Evolutionary conservation across 495 filamentous ascomycete genomes (phyloP), one percentile per base, ranked within the genome.

Genomic region (Aspergillus bertholletiae): DNA sequence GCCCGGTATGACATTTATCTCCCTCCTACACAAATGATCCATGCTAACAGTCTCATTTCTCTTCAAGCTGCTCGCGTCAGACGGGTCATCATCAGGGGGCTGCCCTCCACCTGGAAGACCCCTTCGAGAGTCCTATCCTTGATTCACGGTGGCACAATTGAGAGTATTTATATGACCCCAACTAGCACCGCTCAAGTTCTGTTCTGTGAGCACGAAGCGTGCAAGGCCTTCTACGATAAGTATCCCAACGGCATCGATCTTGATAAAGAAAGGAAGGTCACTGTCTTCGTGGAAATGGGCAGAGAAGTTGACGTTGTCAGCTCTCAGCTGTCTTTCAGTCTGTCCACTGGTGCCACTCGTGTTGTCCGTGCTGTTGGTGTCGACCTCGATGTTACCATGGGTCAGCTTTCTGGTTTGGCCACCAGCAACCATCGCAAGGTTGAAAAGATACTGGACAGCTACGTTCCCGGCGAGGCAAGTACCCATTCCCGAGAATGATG

Each of bases 241-340:
- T 74, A 76, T 17, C 68, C 60, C 23, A 78, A 78, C 37, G 77
- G 77, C n/a, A 66, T 80, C 39, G 61, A 60, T 32, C 70, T 74
- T 9, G 53, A 59, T 13, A 63, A 60, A 30, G 59, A 69, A 21
- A 53, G 52, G 12, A 56, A 58, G 18, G 37, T 60, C 44, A 58
- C 71, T 3, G 58, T 68, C 24, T 67, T 67, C 20, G 72, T 75
- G 7, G 68, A 74, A 35, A 58, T 67, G 24, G 61, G 56, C 7
- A 53, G 63, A 13, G 71, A 71, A 2, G 70, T 72, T 5, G 67
- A 76, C 32, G 67, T 73, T 7, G 35, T 74, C 47, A 68, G 69
- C 50, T 71, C 69, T 15, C 50, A 71, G 17, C 66, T 78, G 13
- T 55, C 54, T 0, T 62, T 64, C 23, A 63, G 63, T 39, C 63